Conservation (phyloP, 345 rosid species). For the Laguncularia racemosa region DNA sequence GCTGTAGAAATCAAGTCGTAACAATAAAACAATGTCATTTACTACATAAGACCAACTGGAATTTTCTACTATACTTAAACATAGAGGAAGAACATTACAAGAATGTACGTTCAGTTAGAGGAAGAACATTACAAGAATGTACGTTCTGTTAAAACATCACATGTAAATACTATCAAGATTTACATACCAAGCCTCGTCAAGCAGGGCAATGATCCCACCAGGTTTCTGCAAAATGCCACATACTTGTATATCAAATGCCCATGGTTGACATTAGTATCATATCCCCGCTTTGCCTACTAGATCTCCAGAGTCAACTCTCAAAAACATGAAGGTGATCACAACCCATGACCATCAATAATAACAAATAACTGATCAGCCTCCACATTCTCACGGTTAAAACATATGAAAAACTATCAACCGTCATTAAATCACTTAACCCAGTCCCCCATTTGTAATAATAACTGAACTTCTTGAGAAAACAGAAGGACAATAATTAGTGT, state of each 20-base stretch:
- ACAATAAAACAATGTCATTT: not conserved
- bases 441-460: too few relatives aligned
- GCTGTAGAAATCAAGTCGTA: slow-evolving; percentile 30
- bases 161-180: slow-evolving; percentile 5
- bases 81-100: not conserved
- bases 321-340: too few relatives aligned
- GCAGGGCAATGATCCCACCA: slow-evolving; percentile 81
- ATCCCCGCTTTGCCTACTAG: too few relatives aligned
- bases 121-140: not conserved
- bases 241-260: not conserved
- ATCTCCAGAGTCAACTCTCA: too few relatives aligned
- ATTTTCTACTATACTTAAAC: not conserved
- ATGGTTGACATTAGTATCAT: too few relatives aligned
- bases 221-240: slow-evolving; percentile 64
- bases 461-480: too few relatives aligned
- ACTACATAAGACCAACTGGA: not conserved
- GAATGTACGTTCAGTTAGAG: not conserved
- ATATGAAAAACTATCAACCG: too few relatives aligned
- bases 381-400: too few relatives aligned
- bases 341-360: too few relatives aligned
- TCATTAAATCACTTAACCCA: too few relatives aligned
- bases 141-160: not conserved
- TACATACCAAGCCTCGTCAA: slow-evolving; percentile 89
- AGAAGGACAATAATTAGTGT: too few relatives aligned
- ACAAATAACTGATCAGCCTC: too few relatives aligned